Percentiles rank a stretch among this genome's conserved stretches.
Evolutionary conservation across 2,329 filamentous ascomycete genomes (phyloP).

Genomic region (Colletotrichum eremochloae): DNA sequence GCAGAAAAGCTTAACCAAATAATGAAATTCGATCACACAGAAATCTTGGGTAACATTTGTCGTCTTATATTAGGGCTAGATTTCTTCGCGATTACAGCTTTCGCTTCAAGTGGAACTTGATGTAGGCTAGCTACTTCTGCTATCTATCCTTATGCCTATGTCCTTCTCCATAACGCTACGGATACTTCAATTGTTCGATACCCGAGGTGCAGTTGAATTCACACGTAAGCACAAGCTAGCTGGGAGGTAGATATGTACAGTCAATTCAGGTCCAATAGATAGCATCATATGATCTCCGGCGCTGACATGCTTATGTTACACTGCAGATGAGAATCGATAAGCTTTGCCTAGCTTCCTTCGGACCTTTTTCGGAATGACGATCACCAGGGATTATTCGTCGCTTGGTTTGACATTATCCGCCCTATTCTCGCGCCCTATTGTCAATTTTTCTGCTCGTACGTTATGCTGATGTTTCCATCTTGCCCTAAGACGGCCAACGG

Average conservation of each 20-base stretch:
- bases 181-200: background rate
- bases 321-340: background rate
- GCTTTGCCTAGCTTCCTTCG: background rate
- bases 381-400: background rate
- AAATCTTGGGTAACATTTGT: background rate
- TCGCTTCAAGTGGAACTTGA: too few relatives aligned
- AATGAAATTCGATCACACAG: background rate
- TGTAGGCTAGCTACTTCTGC: background rate
- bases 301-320: background rate
- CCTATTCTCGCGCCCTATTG: too few relatives aligned
- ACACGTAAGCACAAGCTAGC: background rate
- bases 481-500: background rate
- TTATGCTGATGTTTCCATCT: too few relatives aligned
- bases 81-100: background rate
- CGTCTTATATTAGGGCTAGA: background rate
- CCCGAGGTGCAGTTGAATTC: background rate
- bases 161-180: background rate
- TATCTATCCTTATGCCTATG: background rate
- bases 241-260: too few relatives aligned
- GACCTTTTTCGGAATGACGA: background rate
- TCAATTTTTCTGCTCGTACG: too few relatives aligned
- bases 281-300: background rate
- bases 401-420: too few relatives aligned
- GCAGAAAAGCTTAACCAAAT: background rate
- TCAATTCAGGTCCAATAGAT: background rate